phyloP scores from a whole-genome alignment of 129 eudicot species.

The Artemisia tridentata region DNA sequence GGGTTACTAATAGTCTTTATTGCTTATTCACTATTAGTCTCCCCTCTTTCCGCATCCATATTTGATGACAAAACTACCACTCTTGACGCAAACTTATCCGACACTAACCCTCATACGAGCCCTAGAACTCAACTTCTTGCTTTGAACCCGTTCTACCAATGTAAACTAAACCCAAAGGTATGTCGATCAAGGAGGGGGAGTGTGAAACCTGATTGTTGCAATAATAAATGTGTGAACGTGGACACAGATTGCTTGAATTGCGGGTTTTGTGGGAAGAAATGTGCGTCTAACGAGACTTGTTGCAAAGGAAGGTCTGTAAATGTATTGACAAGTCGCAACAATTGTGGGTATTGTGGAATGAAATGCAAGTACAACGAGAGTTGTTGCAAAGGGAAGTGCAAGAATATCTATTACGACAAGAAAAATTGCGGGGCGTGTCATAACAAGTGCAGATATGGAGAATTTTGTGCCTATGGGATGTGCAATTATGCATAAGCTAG shows the following conservation, averaged over 20 bases:
- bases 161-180: slow-evolving; percentile 43
- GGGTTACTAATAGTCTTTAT: slow-evolving; percentile 19
- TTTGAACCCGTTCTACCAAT: slow-evolving; percentile 32
- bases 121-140: slow-evolving; percentile 23
- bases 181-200: slow-evolving; percentile 36
- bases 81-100: slow-evolving; percentile 2
- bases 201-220: slow-evolving; percentile 39
- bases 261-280: slow-evolving; percentile 44
- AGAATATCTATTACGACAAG: slow-evolving; percentile 28
- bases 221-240: slow-evolving; percentile 47
- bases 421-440: slow-evolving; percentile 40
- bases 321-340: slow-evolving; percentile 20
- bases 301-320: slow-evolving; percentile 36
- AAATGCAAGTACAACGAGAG: slow-evolving; percentile 40
- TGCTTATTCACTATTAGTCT: background rate
- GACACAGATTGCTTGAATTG: slow-evolving; percentile 34
- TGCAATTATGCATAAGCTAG: slow-evolving; percentile 42
- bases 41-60: slow-evolving; percentile 16
- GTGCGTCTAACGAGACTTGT: slow-evolving; percentile 32
- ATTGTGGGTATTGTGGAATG: slow-evolving; percentile 43
- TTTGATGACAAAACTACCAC: background rate
- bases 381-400: slow-evolving; percentile 47
- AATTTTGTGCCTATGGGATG: slow-evolving; percentile 42
- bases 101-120: slow-evolving; percentile 19
- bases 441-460: slow-evolving; percentile 43